Conservation (phyloP, 805 yeast species). For the Candida bentonensis region DNA sequence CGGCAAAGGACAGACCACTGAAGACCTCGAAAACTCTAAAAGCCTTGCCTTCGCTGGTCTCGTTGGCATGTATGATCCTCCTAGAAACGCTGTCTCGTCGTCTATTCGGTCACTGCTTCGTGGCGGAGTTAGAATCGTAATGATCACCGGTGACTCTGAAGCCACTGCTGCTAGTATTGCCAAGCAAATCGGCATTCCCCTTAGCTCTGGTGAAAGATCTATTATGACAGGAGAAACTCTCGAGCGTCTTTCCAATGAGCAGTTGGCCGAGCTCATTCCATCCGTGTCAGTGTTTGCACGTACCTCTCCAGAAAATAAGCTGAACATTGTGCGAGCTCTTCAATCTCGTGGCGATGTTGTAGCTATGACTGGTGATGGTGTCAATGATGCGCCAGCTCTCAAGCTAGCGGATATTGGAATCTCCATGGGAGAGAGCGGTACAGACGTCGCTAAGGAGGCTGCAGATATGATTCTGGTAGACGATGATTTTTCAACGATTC, state of each 20-base stretch:
- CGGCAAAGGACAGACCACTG: slow-evolving; percentile 4
- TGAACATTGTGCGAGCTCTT: slow-evolving; percentile 33
- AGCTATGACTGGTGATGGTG: slow-evolving; percentile 99
- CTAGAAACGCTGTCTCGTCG: slow-evolving; percentile 69
- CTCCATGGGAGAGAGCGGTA: slow-evolving; percentile 71
- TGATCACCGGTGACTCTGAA: slow-evolving; percentile 75
- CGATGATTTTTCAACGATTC: slow-evolving; percentile 89
- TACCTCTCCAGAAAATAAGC: slow-evolving; percentile 37
- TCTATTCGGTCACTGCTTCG: slow-evolving; percentile 65
- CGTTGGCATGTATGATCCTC: slow-evolving; percentile 96
- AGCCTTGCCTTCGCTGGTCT: slow-evolving; percentile 71
- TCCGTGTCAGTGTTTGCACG: slow-evolving; percentile 47
- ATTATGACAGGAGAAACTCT: slow-evolving; percentile 73
- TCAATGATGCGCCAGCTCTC: slow-evolving; percentile 96
- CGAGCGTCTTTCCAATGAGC: slow-evolving; percentile 58
- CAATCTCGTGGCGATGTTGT: slow-evolving; percentile 77
- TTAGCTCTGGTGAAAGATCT: slow-evolving; percentile 3
- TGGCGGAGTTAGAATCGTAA: slow-evolving; percentile 95
- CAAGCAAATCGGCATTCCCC: slow-evolving; percentile 39
- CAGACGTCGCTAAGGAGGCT: slow-evolving; percentile 97
- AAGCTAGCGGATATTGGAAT: slow-evolving; percentile 94
- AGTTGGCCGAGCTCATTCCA: slow-evolving; percentile 60
- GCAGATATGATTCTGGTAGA: slow-evolving; percentile 96
- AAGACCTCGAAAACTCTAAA: slow-evolving; percentile 24
- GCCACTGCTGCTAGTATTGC: slow-evolving; percentile 39